Base-by-base conservation (phyloP, 352 stramenopile genomes). In the Phytophthora boehmeriae region DNA sequence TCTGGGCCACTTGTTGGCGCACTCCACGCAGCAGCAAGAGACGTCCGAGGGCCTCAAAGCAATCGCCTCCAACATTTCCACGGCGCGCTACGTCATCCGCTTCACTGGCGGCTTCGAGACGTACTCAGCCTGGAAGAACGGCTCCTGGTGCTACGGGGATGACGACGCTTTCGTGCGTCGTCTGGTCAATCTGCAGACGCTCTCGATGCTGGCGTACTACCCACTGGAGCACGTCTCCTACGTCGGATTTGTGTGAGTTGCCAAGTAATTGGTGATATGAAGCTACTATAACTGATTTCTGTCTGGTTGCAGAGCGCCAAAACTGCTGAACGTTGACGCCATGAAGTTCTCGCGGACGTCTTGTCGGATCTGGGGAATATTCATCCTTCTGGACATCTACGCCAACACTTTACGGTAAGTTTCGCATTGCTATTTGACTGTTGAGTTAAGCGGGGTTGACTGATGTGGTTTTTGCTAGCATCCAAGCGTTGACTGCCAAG, bases 201-300 rank as follows among this genome's bases (percentile, higher is more conserved):
- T 90, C 63, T 91, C 83, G 17, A 95, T 95, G 86, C 60, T 95
- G 34, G 60, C 88, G 8, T 95, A 95, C 71, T 91, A 95, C 69
- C 86, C 86, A n/a, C 66, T 95, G 35, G 84, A 95, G 56, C 84
- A 95, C 65, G 66, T 90, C 30, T 91, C 86, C 46, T 95, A 92
- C 60, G 59, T 95, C 28, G 84, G 86, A 4, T 95, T 89, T 67
- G 82, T 95, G 86, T 94, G 59, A 54, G 82, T 75, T 32, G 4
- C 25, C 68, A 2, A 13, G 16, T 1, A n/a, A 10, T 50, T 53
- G 22, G 6, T 42, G 10, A 20, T 32, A 23, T 34, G 22, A 5
- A 36, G 8, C 42, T 25, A 35, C n/a, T n/a, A 30, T 35, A 30
- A 6, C 32, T 62, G 30, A 47, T 41, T 20, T 6, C 41, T 54